Evolutionary conservation across 306 rosid genomes (phyloP).

Genomic region (Rosa persica): DNA sequence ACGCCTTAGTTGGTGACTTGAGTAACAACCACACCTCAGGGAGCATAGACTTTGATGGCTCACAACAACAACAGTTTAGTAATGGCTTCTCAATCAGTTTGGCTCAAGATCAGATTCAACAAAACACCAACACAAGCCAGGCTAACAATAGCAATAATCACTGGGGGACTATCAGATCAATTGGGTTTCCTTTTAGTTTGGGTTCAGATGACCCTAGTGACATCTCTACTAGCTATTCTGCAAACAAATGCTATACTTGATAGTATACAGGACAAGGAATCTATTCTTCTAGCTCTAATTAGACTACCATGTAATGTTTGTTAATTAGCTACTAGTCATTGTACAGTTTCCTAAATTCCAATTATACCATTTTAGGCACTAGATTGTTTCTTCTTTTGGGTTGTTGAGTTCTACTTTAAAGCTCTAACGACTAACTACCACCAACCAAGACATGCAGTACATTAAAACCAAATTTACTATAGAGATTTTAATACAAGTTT

Average conservation of each 20-base stretch:
- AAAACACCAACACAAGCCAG: constrained; percentile 19
- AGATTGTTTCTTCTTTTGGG: constrained; percentile 7
- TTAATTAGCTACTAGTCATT: constrained; percentile 5
- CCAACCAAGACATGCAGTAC: no score
- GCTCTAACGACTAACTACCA: not conserved
- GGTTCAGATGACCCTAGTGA: constrained; percentile 55
- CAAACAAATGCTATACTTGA: constrained; percentile 50
- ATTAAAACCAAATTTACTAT: no score
- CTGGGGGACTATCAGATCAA: constrained; percentile 41
- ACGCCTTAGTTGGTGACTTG: constrained; percentile 12
- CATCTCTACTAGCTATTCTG: constrained; percentile 49
- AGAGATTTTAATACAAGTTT: no score
- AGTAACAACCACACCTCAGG: constrained; percentile 18
- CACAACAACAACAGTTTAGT: constrained; percentile 36
- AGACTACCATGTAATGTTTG: not conserved
- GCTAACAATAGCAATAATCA: constrained; percentile 17
- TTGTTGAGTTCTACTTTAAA: not conserved
- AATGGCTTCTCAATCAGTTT: constrained; percentile 42
- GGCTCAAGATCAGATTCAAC: constrained; percentile 43
- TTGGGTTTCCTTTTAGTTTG: constrained; percentile 63
- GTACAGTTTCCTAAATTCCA: constrained; percentile 28
- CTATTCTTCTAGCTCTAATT: constrained; percentile 7
- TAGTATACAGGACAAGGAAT: not conserved
- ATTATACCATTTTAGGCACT: constrained; percentile 14
- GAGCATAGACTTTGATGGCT: constrained; percentile 43